Evolutionary conservation across 495 filamentous ascomycete species (phyloP), one percentile per base, ranked within the genome.

Genomic region (Patellaria atrata): DNA sequence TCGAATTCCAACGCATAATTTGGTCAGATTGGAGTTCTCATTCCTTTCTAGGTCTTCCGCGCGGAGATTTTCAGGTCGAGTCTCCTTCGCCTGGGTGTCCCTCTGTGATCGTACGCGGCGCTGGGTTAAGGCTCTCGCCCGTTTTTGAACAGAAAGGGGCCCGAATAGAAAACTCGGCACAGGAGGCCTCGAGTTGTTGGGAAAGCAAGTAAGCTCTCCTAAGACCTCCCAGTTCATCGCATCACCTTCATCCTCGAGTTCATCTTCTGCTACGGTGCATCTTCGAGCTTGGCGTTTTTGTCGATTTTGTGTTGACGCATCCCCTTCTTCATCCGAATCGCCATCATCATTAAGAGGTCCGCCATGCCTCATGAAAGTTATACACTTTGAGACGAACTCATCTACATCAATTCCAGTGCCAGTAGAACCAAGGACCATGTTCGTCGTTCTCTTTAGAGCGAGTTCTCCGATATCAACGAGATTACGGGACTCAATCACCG

Each of bases 321-420:
- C 11, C 5, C 4, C 27, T 14, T 13, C 4, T 5, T 41, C 6
- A 48, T 16, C 22, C 37, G 45, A 8, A 4, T 28, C 16, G n/a
- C 40, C 29, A n/a, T 38, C 46, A 3, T 41, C 33, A 5, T 14
- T 15, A 6, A 45, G 21, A 19, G 27, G 33, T 3, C 54, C 52
- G 21, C 73, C 75, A 8, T 64, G 57, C 10, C 71, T 68, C 91
- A 97, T 97, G 52, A 77, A 96, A 1, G 66, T 68, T 29, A 91
- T 81, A 52, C 79, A 87, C 53, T 91, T 94, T 0, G 80, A 80
- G 6, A 96, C 77, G 48, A 96, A 94, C 41, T 93, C 82, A 43
- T 96, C 87, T 0, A 91, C 68, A 47, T 97, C 91, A 16, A 97
- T 61, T 2, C 84, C 80, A 22, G 73, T 70, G 5, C 67, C 65